Percentiles rank a stretch among this genome's conserved stretches.
phyloP scores from a whole-genome alignment of 2,329 filamentous ascomycete species.

The Botrytis pseudocinerea region DNA sequence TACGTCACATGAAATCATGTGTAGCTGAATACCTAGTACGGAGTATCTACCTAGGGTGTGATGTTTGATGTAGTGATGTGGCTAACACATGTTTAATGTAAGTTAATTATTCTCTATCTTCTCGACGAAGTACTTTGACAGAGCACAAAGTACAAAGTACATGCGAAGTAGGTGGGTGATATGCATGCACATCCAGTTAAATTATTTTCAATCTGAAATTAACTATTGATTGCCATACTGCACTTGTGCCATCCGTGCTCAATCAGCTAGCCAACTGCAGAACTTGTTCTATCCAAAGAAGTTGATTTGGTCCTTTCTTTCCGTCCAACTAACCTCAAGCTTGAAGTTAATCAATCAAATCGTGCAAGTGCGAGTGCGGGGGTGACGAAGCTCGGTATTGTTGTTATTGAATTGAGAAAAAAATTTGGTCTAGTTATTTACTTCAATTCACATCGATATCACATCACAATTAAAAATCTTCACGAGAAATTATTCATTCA shows the following conservation, averaged over 20 bases:
- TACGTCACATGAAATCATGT: background rate
- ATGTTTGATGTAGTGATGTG: background rate
- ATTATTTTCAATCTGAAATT: background rate
- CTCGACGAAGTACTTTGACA: background rate
- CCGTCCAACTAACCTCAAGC: background rate
- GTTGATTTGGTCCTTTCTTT: background rate
- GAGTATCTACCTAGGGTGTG: background rate
- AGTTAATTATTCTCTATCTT: background rate
- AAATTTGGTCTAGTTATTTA: background rate
- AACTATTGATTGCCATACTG: background rate
- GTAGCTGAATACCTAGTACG: background rate
- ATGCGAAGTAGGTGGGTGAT: background rate
- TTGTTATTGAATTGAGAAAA: background rate
- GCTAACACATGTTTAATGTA: background rate
- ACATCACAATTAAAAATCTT: background rate
- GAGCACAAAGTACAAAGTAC: background rate
- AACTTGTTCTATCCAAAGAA: background rate
- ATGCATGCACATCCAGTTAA: background rate
- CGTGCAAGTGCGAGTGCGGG: background rate
- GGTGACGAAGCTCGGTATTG: constrained; percentile 2
- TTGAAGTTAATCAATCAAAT: background rate
- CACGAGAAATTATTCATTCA: background rate
- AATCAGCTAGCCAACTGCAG: background rate
- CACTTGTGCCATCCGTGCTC: background rate
- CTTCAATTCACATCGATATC: background rate